Evolutionary conservation across 2,329 filamentous ascomycete genomes (phyloP).

Genomic region (Microsporum canis): DNA sequence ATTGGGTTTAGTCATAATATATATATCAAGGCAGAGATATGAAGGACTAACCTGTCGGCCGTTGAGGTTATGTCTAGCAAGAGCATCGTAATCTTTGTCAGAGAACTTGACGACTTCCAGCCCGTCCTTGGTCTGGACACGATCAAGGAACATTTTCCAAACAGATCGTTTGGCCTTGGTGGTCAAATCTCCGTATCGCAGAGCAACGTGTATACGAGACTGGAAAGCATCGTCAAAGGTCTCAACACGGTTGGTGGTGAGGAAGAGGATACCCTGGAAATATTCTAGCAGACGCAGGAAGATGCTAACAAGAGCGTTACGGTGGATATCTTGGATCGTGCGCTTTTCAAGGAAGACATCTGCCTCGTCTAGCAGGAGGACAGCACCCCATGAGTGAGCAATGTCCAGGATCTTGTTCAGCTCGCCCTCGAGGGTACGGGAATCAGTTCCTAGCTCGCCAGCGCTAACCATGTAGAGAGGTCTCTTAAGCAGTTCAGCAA

Average conservation of each 20-base stretch:
- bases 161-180: constrained; percentile 63
- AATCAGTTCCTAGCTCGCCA: constrained; percentile 70
- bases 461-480: constrained; percentile 75
- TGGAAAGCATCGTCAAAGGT: constrained; percentile 89
- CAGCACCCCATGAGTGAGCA: constrained; percentile 74
- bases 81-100: constrained; percentile 52
- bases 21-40: not conserved
- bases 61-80: constrained; percentile 59
- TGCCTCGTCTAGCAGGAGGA: constrained; percentile 74
- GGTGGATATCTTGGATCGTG: constrained; percentile 69
- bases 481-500: constrained; percentile 69
- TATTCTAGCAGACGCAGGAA: constrained; percentile 82
- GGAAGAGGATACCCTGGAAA: constrained; percentile 80
- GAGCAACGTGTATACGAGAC: constrained; percentile 71
- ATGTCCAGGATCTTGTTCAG: constrained; percentile 77
- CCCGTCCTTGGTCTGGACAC: constrained; percentile 55
- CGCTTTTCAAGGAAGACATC: constrained; percentile 77
- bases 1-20: not conserved
- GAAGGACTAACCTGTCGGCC: constrained; percentile 47
- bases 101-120: constrained; percentile 39
- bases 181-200: constrained; percentile 67
- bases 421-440: constrained; percentile 59
- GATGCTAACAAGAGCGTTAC: constrained; percentile 75
- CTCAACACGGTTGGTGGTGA: constrained; percentile 77
- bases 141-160: constrained; percentile 73